phyloP scores from a whole-genome alignment of 768 basidiomycete species.

The Boletellus ananas region DNA sequence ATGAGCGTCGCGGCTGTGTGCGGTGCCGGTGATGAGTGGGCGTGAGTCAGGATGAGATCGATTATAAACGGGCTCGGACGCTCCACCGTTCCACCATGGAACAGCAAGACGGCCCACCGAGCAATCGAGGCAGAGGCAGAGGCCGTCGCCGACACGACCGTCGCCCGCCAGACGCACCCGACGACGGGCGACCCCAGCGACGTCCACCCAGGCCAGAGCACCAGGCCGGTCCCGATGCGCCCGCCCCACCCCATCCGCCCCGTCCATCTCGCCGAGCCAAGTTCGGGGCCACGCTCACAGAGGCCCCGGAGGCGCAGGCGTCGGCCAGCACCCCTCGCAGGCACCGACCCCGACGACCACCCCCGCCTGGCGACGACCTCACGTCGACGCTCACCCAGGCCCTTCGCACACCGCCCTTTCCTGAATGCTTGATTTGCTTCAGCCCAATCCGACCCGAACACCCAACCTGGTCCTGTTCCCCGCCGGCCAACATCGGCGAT shows the following conservation, averaged over 20 bases:
- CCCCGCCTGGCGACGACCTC: slow-evolving; percentile 51
- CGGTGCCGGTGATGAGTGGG: neutral
- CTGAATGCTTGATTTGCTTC: slow-evolving; percentile 85
- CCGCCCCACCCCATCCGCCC: neutral
- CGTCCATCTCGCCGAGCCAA: slow-evolving; percentile 31
- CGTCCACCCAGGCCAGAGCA: neutral
- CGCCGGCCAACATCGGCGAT: slow-evolving; percentile 29
- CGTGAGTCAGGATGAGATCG: neutral
- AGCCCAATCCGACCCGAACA: slow-evolving; percentile 72
- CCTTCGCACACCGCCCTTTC: slow-evolving; percentile 65
- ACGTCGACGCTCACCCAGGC: slow-evolving; percentile 68
- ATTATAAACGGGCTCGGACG: neutral
- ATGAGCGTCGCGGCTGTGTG: neutral
- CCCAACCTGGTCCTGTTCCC: slow-evolving; percentile 85
- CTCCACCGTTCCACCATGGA: slow-evolving; percentile 8
- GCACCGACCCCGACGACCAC: slow-evolving; percentile 5
- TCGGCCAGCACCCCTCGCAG: slow-evolving; percentile 3
- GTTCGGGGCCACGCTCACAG: slow-evolving; percentile 37
- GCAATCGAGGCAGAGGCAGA: slow-evolving; percentile 7
- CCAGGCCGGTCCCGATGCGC: neutral
- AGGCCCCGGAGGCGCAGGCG: slow-evolving; percentile 3
- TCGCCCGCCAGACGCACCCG: neutral
- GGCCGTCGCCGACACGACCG: neutral
- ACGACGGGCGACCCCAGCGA: neutral
- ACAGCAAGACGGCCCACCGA: neutral